Percentiles rank a stretch among this genome's conserved stretches.
Evolutionary conservation across 768 basidiomycete genomes (phyloP).

Genomic region (Candolleomyces aberdarensis): DNA sequence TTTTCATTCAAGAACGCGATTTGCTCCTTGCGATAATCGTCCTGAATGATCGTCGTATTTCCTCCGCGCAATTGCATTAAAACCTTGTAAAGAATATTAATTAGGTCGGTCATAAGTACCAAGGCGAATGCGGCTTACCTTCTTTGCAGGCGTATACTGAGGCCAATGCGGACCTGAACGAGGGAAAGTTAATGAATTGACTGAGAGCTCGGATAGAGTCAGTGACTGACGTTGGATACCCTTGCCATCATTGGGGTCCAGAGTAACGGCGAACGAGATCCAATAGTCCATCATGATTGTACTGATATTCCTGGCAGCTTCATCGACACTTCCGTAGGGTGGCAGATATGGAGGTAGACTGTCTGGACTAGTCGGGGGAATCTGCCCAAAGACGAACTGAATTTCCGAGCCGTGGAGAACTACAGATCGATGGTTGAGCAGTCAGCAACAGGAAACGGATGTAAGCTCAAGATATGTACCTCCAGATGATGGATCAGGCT

Average conservation of each 20-base stretch:
- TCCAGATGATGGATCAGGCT: slow-evolving; percentile 22
- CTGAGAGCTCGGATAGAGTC: slow-evolving; percentile 5
- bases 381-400: slow-evolving; percentile 31
- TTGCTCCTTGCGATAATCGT: slow-evolving; percentile 32
- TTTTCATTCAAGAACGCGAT: slow-evolving; percentile 34
- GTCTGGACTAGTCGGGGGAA: background rate
- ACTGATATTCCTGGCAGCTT: slow-evolving; percentile 22
- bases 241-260: slow-evolving; percentile 37
- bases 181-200: background rate
- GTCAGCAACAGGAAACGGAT: slow-evolving; percentile 10
- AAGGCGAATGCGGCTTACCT: too few relatives aligned
- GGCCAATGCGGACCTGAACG: slow-evolving; percentile 26
- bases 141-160: slow-evolving; percentile 20
- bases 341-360: too few relatives aligned
- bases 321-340: slow-evolving; percentile 12
- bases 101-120: background rate
- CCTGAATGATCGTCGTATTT: slow-evolving; percentile 32
- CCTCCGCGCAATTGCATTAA: slow-evolving; percentile 29
- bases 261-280: slow-evolving; percentile 37
- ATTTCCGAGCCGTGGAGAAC: slow-evolving; percentile 34
- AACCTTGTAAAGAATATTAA: background rate
- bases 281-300: slow-evolving; percentile 39
- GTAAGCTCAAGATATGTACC: slow-evolving; percentile 28
- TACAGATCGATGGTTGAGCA: slow-evolving; percentile 1
- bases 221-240: slow-evolving; percentile 23